A percentile compares a stretch with the other conserved stretches of the same genome.
phyloP scores from a whole-genome alignment of 2,329 filamentous ascomycete genomes.

The Calonectria ilicicola region DNA sequence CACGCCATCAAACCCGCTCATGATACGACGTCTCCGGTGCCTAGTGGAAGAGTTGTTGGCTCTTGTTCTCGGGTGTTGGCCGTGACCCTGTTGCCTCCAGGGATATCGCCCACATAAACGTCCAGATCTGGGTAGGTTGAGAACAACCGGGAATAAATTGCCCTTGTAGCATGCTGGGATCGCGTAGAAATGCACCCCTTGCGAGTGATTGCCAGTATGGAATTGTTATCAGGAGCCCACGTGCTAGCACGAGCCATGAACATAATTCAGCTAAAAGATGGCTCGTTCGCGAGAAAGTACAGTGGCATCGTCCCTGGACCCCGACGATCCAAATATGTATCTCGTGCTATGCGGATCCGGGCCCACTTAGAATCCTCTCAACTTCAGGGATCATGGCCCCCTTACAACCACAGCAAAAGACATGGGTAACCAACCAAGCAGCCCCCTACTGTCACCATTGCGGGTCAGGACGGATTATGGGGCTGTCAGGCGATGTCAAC shows the following conservation, averaged over 20 bases:
- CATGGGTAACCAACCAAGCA: background rate
- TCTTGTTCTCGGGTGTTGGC: background rate
- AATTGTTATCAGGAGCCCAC: background rate
- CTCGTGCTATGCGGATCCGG: slow-evolving; percentile 7
- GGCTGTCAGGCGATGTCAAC: slow-evolving; percentile 7
- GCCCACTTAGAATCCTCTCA: background rate
- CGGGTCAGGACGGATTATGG: slow-evolving; percentile 7
- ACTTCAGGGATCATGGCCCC: slow-evolving; percentile 8
- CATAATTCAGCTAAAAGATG: background rate
- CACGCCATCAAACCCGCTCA: slow-evolving; percentile 18
- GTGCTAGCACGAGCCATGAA: background rate
- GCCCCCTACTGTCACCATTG: background rate
- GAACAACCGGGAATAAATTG: background rate
- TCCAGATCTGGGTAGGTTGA: background rate
- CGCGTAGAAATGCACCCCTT: background rate
- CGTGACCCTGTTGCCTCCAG: background rate
- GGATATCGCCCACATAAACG: background rate
- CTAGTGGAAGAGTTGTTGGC: background rate
- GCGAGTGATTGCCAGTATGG: background rate
- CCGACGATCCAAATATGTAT: slow-evolving; percentile 20
- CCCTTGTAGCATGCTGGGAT: background rate
- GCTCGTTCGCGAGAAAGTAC: background rate
- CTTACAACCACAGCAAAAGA: background rate
- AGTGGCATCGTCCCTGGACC: background rate
- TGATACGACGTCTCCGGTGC: slow-evolving; percentile 24